phyloP scores from a whole-genome alignment of 345 rosid genomes.

The Pistacia vera region DNA sequence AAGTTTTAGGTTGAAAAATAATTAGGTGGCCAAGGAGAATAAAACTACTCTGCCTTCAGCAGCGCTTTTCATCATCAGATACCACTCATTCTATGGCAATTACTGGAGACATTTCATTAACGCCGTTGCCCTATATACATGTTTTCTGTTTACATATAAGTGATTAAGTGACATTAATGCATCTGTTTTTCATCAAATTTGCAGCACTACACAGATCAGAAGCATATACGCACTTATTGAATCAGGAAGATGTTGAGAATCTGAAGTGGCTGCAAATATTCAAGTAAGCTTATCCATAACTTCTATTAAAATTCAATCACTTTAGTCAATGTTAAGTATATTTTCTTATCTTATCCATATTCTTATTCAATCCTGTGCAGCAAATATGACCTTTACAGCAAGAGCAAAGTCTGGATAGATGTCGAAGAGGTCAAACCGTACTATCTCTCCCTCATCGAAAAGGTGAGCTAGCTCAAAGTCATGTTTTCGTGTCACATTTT shows the following conservation, averaged over 20 bases:
- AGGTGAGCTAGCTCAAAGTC: constrained; percentile 22
- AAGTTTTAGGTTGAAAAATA: neutral
- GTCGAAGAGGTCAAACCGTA: constrained; percentile 59
- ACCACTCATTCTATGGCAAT: constrained; percentile 68
- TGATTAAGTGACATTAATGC: neutral
- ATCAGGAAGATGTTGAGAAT: constrained; percentile 50
- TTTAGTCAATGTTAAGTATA: neutral
- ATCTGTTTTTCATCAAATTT: neutral
- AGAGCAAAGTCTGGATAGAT: constrained; percentile 54
- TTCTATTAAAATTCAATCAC: neutral
- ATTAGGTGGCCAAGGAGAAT: constrained; percentile 63
- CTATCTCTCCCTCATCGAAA: constrained; percentile 46
- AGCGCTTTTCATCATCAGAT: constrained; percentile 67
- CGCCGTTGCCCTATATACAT: neutral
- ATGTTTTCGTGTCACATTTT: neutral
- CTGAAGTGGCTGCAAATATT: constrained; percentile 53
- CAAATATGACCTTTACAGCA: constrained; percentile 70
- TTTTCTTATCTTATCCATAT: neutral
- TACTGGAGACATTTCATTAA: neutral
- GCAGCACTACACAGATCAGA: constrained; percentile 51
- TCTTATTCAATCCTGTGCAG: constrained; percentile 19
- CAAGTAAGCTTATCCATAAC: constrained; percentile 28
- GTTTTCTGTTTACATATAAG: neutral
- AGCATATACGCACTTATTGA: constrained; percentile 52
- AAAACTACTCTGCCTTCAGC: constrained; percentile 61